Evolutionary conservation across 805 yeast genomes (phyloP), one percentile per base, ranked within the genome.

Genomic region (Hagleromyces aurorensis): DNA sequence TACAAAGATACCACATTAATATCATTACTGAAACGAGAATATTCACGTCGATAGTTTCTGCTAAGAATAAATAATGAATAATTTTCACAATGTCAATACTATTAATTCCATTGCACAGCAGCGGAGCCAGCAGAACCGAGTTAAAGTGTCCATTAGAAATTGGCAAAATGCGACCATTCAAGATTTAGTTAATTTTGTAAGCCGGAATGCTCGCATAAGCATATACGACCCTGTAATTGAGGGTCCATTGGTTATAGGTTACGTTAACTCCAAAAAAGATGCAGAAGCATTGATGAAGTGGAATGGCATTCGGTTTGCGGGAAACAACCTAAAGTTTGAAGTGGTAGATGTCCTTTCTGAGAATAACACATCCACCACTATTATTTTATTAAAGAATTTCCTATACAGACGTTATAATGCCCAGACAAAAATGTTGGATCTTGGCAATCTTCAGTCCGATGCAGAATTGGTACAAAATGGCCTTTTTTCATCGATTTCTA

Each of bases 291-390:
- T 85, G 27, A 52, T 61, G 23, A 70, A 67, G 36, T 77, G 79
- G 71, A 64, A 69, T 23, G 95, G 95, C n/a, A 75, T 79, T 29
- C 65, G 76, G 36, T 86, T 84, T 62, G 93, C 94, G 1, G 89
- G 91, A 7, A 69, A 72, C 27, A 49, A 72, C 3, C 63, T 87
- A 44, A 67, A 65, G 38, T 67, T 87, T 37, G 60, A 64, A 28
- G 61, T 69, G 7, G 11, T 47, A 12, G 44, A 37, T 16, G 34
- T 30, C 9, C 37, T 33, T 10, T 34, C 25, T 7, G 38, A 34
- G 3, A 34, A 35, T 9, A 33, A 36, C 12, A 55, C 65, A 4
- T 44, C 49, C 2, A 60, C 54, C 32, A 75, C 95, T 0, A 71
- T 85, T 27, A 72, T 69, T n/a, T 48, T 78, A 11, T 59, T 89